Percentiles rank a stretch among this genome's conserved stretches.
These are phyloP conservation scores for Trichoderma endophyticum DNA, from an alignment of 2,329 filamentous ascomycete species.

Conservation along the genomic window DNA sequence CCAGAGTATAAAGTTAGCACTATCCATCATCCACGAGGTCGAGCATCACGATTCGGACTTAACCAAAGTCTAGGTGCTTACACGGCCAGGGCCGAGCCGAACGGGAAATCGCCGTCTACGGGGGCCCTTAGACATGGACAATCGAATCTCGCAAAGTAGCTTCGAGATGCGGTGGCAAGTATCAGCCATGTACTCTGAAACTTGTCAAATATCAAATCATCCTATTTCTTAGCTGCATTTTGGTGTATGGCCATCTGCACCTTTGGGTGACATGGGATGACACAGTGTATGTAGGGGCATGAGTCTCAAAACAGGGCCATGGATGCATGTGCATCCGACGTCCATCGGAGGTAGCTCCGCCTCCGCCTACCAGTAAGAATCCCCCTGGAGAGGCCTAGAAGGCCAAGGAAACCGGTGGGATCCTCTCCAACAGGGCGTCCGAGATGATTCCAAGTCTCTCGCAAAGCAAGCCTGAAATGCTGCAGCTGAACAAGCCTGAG, in stretches of 20 bases:
- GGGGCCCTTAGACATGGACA: background rate
- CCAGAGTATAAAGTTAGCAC: background rate
- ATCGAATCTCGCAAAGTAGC: background rate
- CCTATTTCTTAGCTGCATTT: background rate
- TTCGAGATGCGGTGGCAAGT: background rate
- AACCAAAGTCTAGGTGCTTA: slow-evolving; percentile 6
- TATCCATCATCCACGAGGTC: background rate
- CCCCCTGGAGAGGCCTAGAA: background rate
- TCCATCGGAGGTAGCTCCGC: background rate
- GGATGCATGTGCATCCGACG: background rate
- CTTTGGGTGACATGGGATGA: background rate
- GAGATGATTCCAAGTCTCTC: background rate
- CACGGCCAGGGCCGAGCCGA: slow-evolving; percentile 12
- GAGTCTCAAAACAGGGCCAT: background rate
- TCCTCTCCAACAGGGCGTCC: background rate
- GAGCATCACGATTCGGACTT: background rate
- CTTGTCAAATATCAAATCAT: background rate
- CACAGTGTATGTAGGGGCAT: background rate
- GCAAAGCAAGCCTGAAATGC: background rate
- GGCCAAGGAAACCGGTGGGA: background rate
- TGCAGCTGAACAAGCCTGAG: background rate
- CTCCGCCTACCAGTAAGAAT: background rate
- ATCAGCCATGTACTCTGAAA: background rate
- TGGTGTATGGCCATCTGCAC: background rate
- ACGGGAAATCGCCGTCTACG: background rate